Percentiles rank a stretch among this genome's conserved stretches.
phyloP scores from a whole-genome alignment of 768 basidiomycete species.

The Coprinellus aureogranulatus region DNA sequence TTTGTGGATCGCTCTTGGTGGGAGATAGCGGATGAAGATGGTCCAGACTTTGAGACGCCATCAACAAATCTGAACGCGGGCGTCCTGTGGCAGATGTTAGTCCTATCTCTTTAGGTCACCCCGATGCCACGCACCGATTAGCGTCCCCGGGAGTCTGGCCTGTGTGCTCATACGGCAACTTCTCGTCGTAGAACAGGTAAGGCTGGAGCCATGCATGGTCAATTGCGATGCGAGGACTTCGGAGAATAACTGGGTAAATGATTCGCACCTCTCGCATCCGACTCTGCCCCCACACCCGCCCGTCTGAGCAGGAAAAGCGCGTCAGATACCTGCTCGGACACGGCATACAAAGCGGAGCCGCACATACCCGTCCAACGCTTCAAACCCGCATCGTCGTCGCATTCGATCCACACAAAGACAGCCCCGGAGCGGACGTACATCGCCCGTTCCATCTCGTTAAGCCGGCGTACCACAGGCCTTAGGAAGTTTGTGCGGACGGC shows the following conservation, averaged over 20 bases:
- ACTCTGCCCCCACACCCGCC: conserved; percentile 66
- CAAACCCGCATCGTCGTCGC: conserved; percentile 61
- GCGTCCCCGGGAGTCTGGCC: conserved; percentile 34
- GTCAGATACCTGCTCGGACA: conserved; percentile 4
- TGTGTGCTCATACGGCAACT: conserved; percentile 41
- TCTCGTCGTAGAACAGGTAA: conserved; percentile 70
- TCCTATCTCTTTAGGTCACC: neutral
- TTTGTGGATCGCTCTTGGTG: conserved; percentile 56
- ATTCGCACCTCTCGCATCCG: conserved; percentile 56
- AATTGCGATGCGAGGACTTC: conserved; percentile 2
- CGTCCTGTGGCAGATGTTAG: conserved; percentile 24
- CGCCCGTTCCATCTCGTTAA: conserved; percentile 60
- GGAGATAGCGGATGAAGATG: conserved; percentile 51
- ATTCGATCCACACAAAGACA: conserved; percentile 70
- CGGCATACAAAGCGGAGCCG: neutral
- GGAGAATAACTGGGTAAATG: conserved; percentile 3
- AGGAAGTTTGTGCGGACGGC: conserved; percentile 58
- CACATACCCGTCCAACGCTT: conserved; percentile 62
- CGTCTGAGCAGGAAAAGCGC: conserved; percentile 37
- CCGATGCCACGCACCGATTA: conserved; percentile 31
- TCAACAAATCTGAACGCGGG: conserved; percentile 58
- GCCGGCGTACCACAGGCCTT: conserved; percentile 48
- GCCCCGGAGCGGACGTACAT: conserved; percentile 57
- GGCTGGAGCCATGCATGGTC: conserved; percentile 38
- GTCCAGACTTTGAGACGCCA: conserved; percentile 47